Base-by-base conservation (phyloP, 176 grass and related monocot genomes). In the Ensete glaucum region DNA sequence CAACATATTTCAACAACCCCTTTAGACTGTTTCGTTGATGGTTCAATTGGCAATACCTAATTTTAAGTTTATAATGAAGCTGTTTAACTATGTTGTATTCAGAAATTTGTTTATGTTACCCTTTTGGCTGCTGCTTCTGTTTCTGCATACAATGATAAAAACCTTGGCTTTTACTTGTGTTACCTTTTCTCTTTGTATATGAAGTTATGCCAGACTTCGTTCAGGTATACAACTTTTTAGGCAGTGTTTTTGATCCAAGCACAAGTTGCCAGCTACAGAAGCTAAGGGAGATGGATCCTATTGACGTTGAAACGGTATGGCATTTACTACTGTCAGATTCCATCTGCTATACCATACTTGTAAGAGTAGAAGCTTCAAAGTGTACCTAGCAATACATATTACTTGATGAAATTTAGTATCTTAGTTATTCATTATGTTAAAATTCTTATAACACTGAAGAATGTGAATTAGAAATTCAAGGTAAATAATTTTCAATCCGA, bases 251-350 rank as follows among this genome's bases (percentile, higher is more conserved):
- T 50, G 95, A 99, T 85, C 95, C 95, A 87, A 91, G 81, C 75
- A 99, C 91, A 73, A 84, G 87, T 56, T 91, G 86, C 20, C 95
- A 94, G 81, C 82, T 99, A 66, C 84, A 99, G 79, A 94, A 99
- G 83, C 86, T 99, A 52, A 94, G 91, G 55, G 95, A 94, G 86
- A 99, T 99, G 95, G 88, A 94, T 87, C 95, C 95, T 51, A 91
- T 99, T 88, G 95, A 99, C 86, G 95, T 99, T 74, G 95, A 99
- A 87, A 94, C 95, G 69, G 95, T 99, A 94, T 83, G 81, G 25
- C 20, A 81, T 34, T 67, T 16, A 52, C 76, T 26, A 14, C 64
- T 54, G 27, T 48, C 26, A 59, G 17, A 24, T 62, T 52, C 50
- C 19, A 26, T 55, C 13, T 50, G 8, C 22, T 67, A 27, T 26